Base-by-base conservation (phyloP, 2,329 filamentous ascomycete species). In the Penicillium sclerotiorum region DNA sequence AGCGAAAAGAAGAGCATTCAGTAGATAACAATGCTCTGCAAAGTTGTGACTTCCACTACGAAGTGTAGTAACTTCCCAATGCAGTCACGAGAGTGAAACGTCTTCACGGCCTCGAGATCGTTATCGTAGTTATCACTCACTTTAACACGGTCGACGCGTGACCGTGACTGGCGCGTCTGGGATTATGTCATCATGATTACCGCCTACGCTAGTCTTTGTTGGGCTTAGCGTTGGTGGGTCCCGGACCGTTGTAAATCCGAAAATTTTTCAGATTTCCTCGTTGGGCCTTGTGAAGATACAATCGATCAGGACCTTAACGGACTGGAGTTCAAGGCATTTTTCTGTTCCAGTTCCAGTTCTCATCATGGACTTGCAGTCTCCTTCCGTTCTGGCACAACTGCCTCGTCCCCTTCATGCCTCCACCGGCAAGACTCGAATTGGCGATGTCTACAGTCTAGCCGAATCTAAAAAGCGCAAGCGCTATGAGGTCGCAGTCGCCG, bases 401-500 rank as follows among this genome's bases (percentile, higher is more conserved):
- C 75, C 75, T 56, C 73, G 69, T 45, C 71, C 73, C 27, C 60
- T 76, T 44, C 67, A 71, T 35, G 69, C 66, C 22, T 66, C 68
- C 6, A 70, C 68, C 9, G 72, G 72, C 27, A 69, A 73, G 49
- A 70, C 69, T 30, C 67, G 67, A 25, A 69, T 75, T 56, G 68
- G 70, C 28, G 71, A 74, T 53, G 81, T 85, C 37, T 77, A 76
- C 66, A 78, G 80, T 57, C 66, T 84, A 47, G 74, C 73, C 50
- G 77, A 78, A 45, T 74, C 77, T 35, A 81, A 77, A 68, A 85
- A 83, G 69, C 77, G 81, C 64, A 85, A 85, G 71, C 74, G 83
- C 64, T 79, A 83, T 59, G 83, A 86, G 62, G 73, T 86, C 44
- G 81, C 75, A 25, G 77, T 83, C 17, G 81, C 76, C 1, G 72